Base-by-base conservation (phyloP, 2,329 filamentous ascomycete genomes). In the Arthrobotrys iridis region DNA sequence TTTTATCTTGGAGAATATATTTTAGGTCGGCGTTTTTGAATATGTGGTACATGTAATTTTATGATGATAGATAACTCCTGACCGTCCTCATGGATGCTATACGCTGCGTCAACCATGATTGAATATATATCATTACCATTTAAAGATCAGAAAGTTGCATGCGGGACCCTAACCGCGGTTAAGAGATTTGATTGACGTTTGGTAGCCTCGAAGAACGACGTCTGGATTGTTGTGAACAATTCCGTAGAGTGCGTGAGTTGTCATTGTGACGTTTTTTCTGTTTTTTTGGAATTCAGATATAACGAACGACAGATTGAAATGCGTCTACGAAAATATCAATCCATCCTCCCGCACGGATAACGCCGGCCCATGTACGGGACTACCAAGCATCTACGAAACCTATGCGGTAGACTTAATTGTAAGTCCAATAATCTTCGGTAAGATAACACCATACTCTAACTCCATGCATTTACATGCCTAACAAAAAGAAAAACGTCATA, bases 401-500 rank as follows among this genome's bases (percentile, higher is more conserved):
- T 63, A 11, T 46, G 35, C 48, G 8, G 40, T 20, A n/a, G n/a
- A n/a, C n/a, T n/a, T n/a, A 28, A 4, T 50, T 24, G 22, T 6
- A 55, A 45, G 22, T 24, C 26, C 13, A 41, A 24, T 43, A 15
- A 10, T 11, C 13, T 24, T 4, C 57, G 2, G 58, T 71, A 71
- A 37, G 57, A n/a, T 48, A 48, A 13, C 18, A 0, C 7, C 13
- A 20, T 43, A 28, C n/a, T 15, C 13, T 26, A 7, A 4, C 20
- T 33, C 11, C n/a, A 7, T 4, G 5, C 22, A 28, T 24, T 22
- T 40, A 18, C 28, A 43, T 41, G 50, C 33, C 22, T 11, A 46
- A 33, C 4, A 22, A 28, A n/a, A 52, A 30, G 10, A 35, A 57
- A 20, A 20, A 52, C 59, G 59, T 50, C 50, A 66, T 57, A 66